Evolutionary conservation across 192 early-diverging fungal genomes (phyloP), one percentile per base, ranked within the genome.

Genomic region (Entomortierella parvispora): DNA sequence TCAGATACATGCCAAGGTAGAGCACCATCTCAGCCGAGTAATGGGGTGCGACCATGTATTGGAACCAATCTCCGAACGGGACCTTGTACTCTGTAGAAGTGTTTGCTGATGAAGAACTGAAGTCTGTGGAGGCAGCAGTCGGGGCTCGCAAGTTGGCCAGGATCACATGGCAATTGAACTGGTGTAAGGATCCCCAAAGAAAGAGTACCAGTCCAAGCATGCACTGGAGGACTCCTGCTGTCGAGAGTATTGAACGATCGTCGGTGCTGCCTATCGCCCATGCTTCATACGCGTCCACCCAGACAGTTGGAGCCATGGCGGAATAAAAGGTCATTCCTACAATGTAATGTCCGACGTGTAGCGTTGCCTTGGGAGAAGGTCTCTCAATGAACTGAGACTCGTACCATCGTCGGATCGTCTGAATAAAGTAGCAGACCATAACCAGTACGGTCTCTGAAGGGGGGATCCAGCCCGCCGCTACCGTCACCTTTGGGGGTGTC

Each of bases 11-110:
- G 3, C 84, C 83, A 29, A 85, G 9, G 63, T 93, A 93, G 20
- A 93, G 77, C 4, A 93, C 54, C 50, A 93, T 90, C 68, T 93
- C 92, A 55, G 87, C 86, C 18, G 89, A 81, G 58, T 90, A 93
- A 77, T 93, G 92, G 29, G 92, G 90, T 3, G 83, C 80, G 11
- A 87, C 84, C 3, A 91, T 68, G 34, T 79, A 80, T 46, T 85
- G 64, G 65, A 92, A 93, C 87, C 90, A 84, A 59, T 90, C 90
- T 31, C 90, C 90, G 43, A 69, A 74, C 1, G 92, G 90, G 22
- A 93, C 80, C 45, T 65, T 76, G 63, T 93, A 93, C 8, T 46
- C n/a, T 47, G 47, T 32, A 8, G 9, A 32, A 20, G n/a, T 12
- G 6, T 65, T 60, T 22, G 26, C 29, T 14, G n/a, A n/a, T n/a